Evolutionary conservation across 371 early-diverging fungal genomes (phyloP), one percentile per base, ranked within the genome.

Genomic region (Actinomortierella wolfii): DNA sequence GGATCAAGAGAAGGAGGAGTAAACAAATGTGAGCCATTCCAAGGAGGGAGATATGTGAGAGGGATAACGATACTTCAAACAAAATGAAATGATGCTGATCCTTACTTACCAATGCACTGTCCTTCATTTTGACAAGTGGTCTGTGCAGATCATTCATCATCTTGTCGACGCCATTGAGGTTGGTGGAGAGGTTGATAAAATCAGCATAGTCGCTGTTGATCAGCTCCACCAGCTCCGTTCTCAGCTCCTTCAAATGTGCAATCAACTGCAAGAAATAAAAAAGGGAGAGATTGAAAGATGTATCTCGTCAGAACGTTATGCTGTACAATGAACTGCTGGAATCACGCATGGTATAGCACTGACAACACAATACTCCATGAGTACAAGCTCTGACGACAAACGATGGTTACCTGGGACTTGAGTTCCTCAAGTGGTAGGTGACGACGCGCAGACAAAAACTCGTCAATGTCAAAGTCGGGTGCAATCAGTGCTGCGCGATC

Each of bases 131-230:
- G 21, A 70, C 74, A 54, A 93, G 55, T 6, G 92, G 92, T 21
- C 67, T 60, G 55, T 71, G 77, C 18, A 93, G 63, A 24, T 86
- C 83, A 25, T 79, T 77, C 61, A 93, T 89, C 54, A 86, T 85
- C 45, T 76, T 77, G 65, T 93, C 93, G 2, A 91, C 88, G 8
- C 93, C 92, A 47, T 88, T 88, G 57, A 94, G 82, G 53, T 89
- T 89, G 17, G 89, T 91, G 1, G 92, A 90, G 14, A 94, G 76
- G 57, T 87, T 86, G 51, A 94, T 89, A 67, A 92, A 92, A 58
- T 92, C 90, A 25, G 90, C 88, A 67, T 91, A 94, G 63, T 92
- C 92, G 55, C 82, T 76, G 68, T 92, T 91, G 70, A 92, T 90
- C 48, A 92, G 82, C 49, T 92, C 94, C 15, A 92, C 85, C 25